Conservation (phyloP, 2,329 filamentous ascomycete species). For the Ceratocystis eucalypticola region DNA sequence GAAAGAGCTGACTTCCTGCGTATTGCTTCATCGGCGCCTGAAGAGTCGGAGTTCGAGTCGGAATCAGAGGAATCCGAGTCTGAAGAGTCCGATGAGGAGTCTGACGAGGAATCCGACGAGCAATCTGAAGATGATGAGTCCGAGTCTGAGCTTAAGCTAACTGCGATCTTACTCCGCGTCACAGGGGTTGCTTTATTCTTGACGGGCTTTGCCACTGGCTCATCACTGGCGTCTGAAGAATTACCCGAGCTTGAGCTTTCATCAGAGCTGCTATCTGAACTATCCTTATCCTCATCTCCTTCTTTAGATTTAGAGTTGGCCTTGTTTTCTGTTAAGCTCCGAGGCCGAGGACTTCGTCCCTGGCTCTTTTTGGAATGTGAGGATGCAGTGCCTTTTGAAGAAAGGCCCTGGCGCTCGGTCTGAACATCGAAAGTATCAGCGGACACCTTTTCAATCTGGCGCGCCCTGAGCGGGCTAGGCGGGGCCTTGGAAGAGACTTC, state of each 20-base stretch:
- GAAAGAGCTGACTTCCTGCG: background rate
- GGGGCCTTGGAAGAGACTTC: background rate
- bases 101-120: background rate
- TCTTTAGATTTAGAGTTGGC: background rate
- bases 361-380: background rate
- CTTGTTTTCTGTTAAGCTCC: background rate
- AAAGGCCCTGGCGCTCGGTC: background rate
- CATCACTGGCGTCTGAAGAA: constrained; percentile 19
- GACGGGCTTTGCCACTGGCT: background rate
- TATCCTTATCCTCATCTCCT: background rate
- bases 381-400: background rate
- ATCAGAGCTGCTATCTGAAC: constrained; percentile 9
- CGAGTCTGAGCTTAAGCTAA: background rate
- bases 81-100: background rate
- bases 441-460: background rate
- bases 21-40: background rate
- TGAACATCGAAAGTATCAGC: background rate
- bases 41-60: constrained; percentile 2
- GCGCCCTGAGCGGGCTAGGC: background rate
- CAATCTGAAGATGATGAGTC: constrained; percentile 12
- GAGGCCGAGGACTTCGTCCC: background rate
- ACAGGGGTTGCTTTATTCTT: background rate
- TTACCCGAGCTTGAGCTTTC: background rate
- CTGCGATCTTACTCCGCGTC: too few relatives aligned
- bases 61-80: constrained; percentile 13